A percentile compares a stretch with the other conserved stretches of the same genome.
Evolutionary conservation across 192 early-diverging fungal species (phyloP).

Genomic region (Phycomyces nitens): DNA sequence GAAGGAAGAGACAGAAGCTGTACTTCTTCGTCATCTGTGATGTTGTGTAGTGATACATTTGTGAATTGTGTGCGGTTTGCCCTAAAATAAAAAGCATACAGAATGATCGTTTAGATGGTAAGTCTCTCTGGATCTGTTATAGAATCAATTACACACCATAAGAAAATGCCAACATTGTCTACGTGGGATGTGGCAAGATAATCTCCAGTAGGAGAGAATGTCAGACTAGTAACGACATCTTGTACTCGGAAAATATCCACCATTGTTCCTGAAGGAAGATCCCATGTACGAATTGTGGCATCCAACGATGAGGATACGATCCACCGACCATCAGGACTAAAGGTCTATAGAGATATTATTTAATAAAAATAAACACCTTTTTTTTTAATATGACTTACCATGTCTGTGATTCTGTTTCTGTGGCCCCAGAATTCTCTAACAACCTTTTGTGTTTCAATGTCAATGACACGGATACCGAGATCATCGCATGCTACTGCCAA

Average conservation of each 20-base stretch:
- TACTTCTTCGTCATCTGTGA: slow-evolving; percentile 54
- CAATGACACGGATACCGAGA: slow-evolving; percentile 81
- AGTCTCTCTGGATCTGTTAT: too few species aligned
- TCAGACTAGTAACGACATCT: slow-evolving; percentile 75
- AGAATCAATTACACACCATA: slow-evolving; percentile 59
- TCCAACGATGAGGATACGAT: slow-evolving; percentile 81
- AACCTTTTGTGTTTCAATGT: slow-evolving; percentile 73
- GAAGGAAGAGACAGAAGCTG: slow-evolving; percentile 56
- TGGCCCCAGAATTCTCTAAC: slow-evolving; percentile 91
- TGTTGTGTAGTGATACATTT: slow-evolving; percentile 64
- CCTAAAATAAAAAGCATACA: slow-evolving; percentile 25
- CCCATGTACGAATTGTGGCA: slow-evolving; percentile 91
- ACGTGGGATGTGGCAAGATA: slow-evolving; percentile 91
- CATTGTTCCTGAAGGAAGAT: slow-evolving; percentile 87
- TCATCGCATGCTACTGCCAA: slow-evolving; percentile 86
- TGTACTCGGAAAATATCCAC: slow-evolving; percentile 81
- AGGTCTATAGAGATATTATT: slow-evolving; percentile 55
- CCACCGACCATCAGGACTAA: slow-evolving; percentile 92
- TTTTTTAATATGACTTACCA: slow-evolving; percentile 63
- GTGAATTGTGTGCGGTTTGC: slow-evolving; percentile 80
- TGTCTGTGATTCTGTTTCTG: slow-evolving; percentile 80
- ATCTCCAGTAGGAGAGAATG: slow-evolving; percentile 89
- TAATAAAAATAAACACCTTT: too few species aligned
- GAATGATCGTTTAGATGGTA: too few species aligned
- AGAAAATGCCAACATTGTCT: slow-evolving; percentile 84